Base-by-base conservation (phyloP, 768 basidiomycete species). In the Tulasnella sp. region DNA sequence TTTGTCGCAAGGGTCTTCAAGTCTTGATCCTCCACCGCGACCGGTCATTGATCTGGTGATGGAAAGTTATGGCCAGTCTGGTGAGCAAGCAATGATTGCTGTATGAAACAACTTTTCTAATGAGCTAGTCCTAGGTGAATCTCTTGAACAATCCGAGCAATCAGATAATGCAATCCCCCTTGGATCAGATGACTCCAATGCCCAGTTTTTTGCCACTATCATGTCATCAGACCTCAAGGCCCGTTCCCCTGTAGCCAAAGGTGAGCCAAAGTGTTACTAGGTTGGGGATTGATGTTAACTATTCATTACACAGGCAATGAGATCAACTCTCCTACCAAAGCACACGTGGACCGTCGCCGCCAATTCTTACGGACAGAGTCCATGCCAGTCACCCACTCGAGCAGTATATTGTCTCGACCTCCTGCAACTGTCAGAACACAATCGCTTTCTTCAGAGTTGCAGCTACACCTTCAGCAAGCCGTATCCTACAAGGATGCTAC, bases 311-410 rank as follows among this genome's bases (percentile, higher is more conserved):
- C n/a, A n/a, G n/a, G n/a, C n/a, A 34, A 47, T 5, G 45, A 47
- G 28, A 32, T 24, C n/a, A 31, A 32, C 4, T 33, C 29, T 19
- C 45, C 45, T 16, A 35, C 29, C 32, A 29, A 13, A 19, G 34
- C 12, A 35, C 34, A 35, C 34, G 12, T 35, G 12, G 34, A 35
- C 8, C 8, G 32, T 7, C 45, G 45, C n/a, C 9, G n/a, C n/a
- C n/a, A n/a, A n/a, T n/a, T 47, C 31, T 33, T 19, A n/a, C 45
- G 45, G 19, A 35, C 45, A 5, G 45, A n/a, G 6, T 47, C 45
- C 31, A 34, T 47, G 3, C 32, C 45, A 35, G 12, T 19, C 12
- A 35, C 19, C 12, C 22, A 33, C 20, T 34, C 13, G 8, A 34
- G 25, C 16, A 24, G 24, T 13, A 31, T 16, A 3, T 29, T 33